Evolutionary conservation across 345 rosid genomes (phyloP).

Genomic region (Linum lewisii): DNA sequence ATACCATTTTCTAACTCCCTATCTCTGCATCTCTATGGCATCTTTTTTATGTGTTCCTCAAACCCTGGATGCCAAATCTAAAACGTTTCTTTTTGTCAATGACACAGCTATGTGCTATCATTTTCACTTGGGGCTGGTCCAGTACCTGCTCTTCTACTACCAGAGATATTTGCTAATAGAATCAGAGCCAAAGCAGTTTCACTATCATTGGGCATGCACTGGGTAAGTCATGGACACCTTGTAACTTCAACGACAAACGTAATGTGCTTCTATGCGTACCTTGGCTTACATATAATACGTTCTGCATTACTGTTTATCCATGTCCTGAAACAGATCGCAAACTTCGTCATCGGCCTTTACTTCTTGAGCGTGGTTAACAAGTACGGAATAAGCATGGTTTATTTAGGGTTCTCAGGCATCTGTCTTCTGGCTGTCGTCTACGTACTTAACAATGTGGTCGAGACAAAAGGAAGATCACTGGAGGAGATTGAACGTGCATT

Average conservation of each 20-base stretch:
- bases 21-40: not conserved
- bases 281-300: not conserved
- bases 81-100: constrained; percentile 9
- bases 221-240: constrained; percentile 44
- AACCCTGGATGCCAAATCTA: constrained; percentile 6
- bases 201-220: constrained; percentile 88
- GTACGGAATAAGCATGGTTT: constrained; percentile 87
- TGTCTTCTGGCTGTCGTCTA: constrained; percentile 78
- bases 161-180: constrained; percentile 93
- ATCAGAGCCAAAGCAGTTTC: constrained; percentile 97
- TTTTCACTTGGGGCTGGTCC: constrained; percentile 99
- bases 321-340: constrained; percentile 56
- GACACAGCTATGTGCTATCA: constrained; percentile 73
- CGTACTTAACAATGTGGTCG: constrained; percentile 72
- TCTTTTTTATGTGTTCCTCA: not conserved
- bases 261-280: not conserved
- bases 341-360: constrained; percentile 82
- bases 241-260: not conserved
- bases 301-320: constrained; percentile 2
- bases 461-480: constrained; percentile 90
- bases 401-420: constrained; percentile 67
- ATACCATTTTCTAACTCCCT: not conserved
- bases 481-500: constrained; percentile 94
- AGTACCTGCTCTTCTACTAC: constrained; percentile 95
- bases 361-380: constrained; percentile 86